Base-by-base conservation (phyloP, 129 eudicot species). In the Escallonia herrerae region DNA sequence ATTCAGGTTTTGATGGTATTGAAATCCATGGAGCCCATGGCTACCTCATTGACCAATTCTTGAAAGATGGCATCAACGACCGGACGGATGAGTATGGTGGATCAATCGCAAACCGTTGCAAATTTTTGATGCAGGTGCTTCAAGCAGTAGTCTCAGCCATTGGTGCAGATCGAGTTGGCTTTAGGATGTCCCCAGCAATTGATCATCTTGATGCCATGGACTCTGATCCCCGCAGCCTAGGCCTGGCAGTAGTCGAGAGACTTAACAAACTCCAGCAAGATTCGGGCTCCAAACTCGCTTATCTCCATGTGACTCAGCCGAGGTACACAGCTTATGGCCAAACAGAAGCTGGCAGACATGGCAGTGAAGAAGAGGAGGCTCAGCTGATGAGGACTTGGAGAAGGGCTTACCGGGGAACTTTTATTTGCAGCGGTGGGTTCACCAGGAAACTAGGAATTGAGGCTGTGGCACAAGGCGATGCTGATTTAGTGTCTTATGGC, bases 1-100 rank as follows among this genome's bases (percentile, higher is more conserved):
- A 63, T 33, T 22, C 74, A 85, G 97, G 97, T 62, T 93, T 93
- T 69, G 98, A 93, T 74, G 98, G 98, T 10, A 73, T 93, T 65
- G 98, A 93, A 76, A 83, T 93, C 48, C 98, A 93, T 8, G 96
- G 98, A 33, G 98, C 98, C 4, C 98, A 93, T 9, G 98, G 96
- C 49, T 88, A 93, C 84, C 85, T 93, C 15, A 83, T 93, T 64
- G 98, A 93, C 72, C 98, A 93, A 66, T 88, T 88, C 81, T 69
- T 83, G 65, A 88, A 93, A 58, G 87, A 93, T 4, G 96, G 98
- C 6, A 93, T 93, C 77, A 87, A 88, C 14, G 81, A 87, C 63
- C 71, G 98, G 7, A 73, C 78, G 8, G 96, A 93, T 4, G 89
- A 88, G 72, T 91, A 85, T 12, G 95, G 95, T 3, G 98, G 96